Evolutionary conservation across 2,329 filamentous ascomycete genomes (phyloP), one percentile per base, ranked within the genome.

Genomic region (Alternaria rosae): DNA sequence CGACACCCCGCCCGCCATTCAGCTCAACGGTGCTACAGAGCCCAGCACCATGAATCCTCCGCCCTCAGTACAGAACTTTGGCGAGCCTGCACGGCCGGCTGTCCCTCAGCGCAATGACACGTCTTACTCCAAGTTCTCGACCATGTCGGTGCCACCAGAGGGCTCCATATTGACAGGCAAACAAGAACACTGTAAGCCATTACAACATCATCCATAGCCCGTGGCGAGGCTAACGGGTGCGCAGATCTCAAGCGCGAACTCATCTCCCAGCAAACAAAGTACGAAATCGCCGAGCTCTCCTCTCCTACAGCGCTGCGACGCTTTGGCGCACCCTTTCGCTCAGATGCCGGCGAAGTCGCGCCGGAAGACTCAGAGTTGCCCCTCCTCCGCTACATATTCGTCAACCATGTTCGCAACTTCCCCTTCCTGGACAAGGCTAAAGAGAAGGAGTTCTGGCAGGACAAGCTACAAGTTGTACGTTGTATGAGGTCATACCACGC

Each of bases 391-490:
- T 98, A 95, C 82, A 97, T 99, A 75, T 99, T 99, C 77, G 95
- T 98, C 57, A 91, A 98, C 77, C 94, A 98, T 89, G 89, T 99
- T 62, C 93, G 95, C 75, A 96, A 98, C 74, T 99, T 99, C 74
- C 95, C 95, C 1, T 99, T 99, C 76, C 87, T 99, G 67, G 93
- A 99, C 81, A 93, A 97, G 84, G 95, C 95, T 21, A 91, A 89
- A 75, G 95, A 99, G 86, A 97, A 98, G 86, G 95, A 99, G 81
- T 99, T 99, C 76, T 99, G 95, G 95, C 95, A 99, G 82, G 93
- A 98, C 78, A 98, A 97, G 80, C 84, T 99, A 63, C 95, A 99
- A 84, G 88, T 94, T 76, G 92, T 97, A 82, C 70, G 91, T 89
- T 58, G 44, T 53, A 54, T 43, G 59, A 52, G 44, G 57, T 59